Conservation (phyloP, 1,284 basidiomycete species). For the Pseudozyma flocculosa region DNA sequence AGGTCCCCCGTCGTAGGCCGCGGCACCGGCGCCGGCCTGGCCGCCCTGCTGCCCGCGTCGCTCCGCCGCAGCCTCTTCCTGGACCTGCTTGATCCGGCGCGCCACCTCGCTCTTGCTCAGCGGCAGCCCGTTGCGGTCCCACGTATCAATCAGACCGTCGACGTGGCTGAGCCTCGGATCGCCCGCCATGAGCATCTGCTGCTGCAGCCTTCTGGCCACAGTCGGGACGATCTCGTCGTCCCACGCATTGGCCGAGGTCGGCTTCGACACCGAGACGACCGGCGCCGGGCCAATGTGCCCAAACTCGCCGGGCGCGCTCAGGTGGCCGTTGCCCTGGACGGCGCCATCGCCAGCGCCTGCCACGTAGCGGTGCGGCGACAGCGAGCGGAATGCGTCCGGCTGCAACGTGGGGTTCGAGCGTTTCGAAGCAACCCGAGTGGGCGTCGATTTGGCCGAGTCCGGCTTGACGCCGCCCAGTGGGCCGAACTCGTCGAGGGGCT, state of each 20-base stretch:
- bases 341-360: too few species aligned
- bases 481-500: constrained; percentile 34
- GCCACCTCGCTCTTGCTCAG: constrained; percentile 29
- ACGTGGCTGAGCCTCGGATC: constrained; percentile 24
- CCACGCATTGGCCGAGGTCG: constrained; percentile 20
- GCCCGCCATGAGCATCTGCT: constrained; percentile 28
- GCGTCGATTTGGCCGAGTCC: constrained; percentile 1
- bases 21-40: too few species aligned
- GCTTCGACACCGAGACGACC: neutral
- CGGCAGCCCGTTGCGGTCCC: constrained; percentile 44
- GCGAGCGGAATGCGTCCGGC: constrained; percentile 32
- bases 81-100: constrained; percentile 2
- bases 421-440: constrained; percentile 8
- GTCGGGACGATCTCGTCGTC: constrained; percentile 48
- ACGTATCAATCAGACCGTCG: constrained; percentile 47
- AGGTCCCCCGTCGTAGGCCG: neutral
- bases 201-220: constrained; percentile 39
- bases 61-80: neutral
- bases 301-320: neutral
- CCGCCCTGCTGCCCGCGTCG: neutral
- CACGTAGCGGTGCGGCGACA: constrained; percentile 3
- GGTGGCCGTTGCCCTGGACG: neutral
- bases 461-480: constrained; percentile 25
- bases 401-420: constrained; percentile 9
- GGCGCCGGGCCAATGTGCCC: constrained; percentile 12